Percentiles rank a stretch among this genome's conserved stretches.
Evolutionary conservation across 108 stramenopile species (phyloP).

Genomic region (Stephanodiscus minutulus): DNA sequence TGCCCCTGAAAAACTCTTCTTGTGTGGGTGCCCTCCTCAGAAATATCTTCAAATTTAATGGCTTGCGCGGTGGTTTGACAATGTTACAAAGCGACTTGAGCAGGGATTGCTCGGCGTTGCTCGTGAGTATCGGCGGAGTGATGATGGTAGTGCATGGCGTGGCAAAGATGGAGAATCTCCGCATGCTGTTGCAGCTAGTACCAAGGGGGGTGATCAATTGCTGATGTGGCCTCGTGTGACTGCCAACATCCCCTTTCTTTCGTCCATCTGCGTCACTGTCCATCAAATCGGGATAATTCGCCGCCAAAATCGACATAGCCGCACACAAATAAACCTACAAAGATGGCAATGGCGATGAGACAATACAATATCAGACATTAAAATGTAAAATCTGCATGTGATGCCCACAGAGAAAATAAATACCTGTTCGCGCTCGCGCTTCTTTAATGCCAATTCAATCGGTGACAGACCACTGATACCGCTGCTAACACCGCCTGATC

Average conservation of each 20-base stretch:
- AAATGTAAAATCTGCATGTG: no score
- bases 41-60: slow-evolving; percentile 77
- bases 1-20: slow-evolving; percentile 87
- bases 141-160: slow-evolving; percentile 12
- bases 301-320: slow-evolving; percentile 61
- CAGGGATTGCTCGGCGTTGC: slow-evolving; percentile 54
- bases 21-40: slow-evolving; percentile 83
- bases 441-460: slow-evolving; percentile 4
- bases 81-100: slow-evolving; percentile 63
- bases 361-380: no score
- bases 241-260: neutral
- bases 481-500: neutral
- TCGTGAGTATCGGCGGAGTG: slow-evolving; percentile 35
- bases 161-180: neutral
- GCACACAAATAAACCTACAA: no score
- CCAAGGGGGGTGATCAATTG: neutral
- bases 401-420: no score
- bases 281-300: slow-evolving; percentile 45
- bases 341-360: no score
- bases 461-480: neutral
- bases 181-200: neutral
- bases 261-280: slow-evolving; percentile 1
- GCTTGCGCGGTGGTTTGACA: slow-evolving; percentile 81
- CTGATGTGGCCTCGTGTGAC: neutral
- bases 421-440: slow-evolving; percentile 53